Conservation (phyloP, 352 stramenopile genomes). For the Globisporangium splendens region DNA sequence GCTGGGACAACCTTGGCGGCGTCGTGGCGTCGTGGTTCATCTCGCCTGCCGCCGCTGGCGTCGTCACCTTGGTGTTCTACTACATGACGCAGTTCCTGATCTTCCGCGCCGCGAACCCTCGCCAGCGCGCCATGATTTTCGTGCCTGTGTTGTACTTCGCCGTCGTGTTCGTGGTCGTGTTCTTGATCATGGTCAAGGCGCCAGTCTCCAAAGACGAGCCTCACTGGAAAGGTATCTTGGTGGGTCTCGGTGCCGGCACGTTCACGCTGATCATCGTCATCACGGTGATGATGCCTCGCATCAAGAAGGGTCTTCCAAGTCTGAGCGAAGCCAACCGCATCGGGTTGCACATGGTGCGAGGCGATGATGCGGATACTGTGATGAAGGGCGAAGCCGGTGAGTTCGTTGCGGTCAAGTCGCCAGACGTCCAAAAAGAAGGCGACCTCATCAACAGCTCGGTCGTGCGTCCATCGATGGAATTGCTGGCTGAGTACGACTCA, state of each 20-base stretch:
- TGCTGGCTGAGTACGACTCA: slow-evolving; percentile 20
- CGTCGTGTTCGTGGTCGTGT: slow-evolving; percentile 41
- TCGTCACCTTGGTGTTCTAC: slow-evolving; percentile 58
- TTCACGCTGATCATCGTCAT: slow-evolving; percentile 7
- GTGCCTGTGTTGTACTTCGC: slow-evolving; percentile 50
- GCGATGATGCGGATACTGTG: slow-evolving; percentile 1
- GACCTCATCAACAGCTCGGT: neutral
- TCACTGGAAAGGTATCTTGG: neutral
- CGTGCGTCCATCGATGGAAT: slow-evolving; percentile 14
- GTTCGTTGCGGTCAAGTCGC: slow-evolving; percentile 4
- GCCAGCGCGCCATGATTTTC: slow-evolving; percentile 19
- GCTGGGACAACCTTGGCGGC: slow-evolving; percentile 32
- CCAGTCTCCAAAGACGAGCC: slow-evolving; percentile 5
- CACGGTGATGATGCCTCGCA: neutral
- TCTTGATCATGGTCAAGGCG: slow-evolving; percentile 48
- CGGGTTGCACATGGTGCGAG: slow-evolving; percentile 1
- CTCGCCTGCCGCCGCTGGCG: slow-evolving; percentile 50
- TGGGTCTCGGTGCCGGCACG: neutral
- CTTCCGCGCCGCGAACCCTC: slow-evolving; percentile 19
- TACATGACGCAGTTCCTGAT: slow-evolving; percentile 37
- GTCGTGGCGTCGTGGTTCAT: slow-evolving; percentile 73
- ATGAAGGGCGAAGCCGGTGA: slow-evolving; percentile 2
- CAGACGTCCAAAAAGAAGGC: neutral
- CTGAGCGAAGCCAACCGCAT: slow-evolving; percentile 3
- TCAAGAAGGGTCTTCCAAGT: slow-evolving; percentile 2